These are phyloP conservation scores for Mycosphaerella arachidis DNA, from an alignment of 2,329 filamentous ascomycete genomes.

Conservation along the genomic window DNA sequence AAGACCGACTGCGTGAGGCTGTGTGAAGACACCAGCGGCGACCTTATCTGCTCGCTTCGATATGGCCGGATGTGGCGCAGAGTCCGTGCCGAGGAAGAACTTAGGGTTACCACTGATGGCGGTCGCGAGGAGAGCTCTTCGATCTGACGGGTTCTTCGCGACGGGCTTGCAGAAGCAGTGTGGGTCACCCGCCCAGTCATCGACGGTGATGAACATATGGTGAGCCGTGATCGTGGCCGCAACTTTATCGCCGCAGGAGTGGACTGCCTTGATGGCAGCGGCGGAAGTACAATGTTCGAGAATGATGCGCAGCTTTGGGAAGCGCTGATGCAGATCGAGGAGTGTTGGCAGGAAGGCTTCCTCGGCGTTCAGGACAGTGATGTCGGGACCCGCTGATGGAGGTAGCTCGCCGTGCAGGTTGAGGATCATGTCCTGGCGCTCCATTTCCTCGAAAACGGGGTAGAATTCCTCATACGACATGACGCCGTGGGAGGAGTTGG, in stretches of 20 bases:
- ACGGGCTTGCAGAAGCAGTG: constrained; percentile 76
- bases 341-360: constrained; percentile 77
- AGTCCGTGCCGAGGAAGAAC: constrained; percentile 73
- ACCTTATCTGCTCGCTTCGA: constrained; percentile 57
- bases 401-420: constrained; percentile 93
- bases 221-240: constrained; percentile 80
- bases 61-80: constrained; percentile 62
- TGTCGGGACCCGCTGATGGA: constrained; percentile 41
- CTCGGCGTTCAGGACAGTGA: constrained; percentile 60
- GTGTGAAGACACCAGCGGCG: constrained; percentile 74
- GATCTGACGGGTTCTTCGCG: constrained; percentile 61
- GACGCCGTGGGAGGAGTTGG: constrained; percentile 63
- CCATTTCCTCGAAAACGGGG: constrained; percentile 84
- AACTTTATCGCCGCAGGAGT: constrained; percentile 70
- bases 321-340: constrained; percentile 64
- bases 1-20: constrained; percentile 63
- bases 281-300: constrained; percentile 86
- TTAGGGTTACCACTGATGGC: constrained; percentile 56
- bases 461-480: constrained; percentile 67
- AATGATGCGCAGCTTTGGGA: constrained; percentile 63
- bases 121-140: constrained; percentile 66
- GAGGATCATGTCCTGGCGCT: constrained; percentile 72
- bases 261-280: constrained; percentile 73
- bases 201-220: constrained; percentile 74
- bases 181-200: constrained; percentile 65